Conservation (phyloP, 768 basidiomycete genomes). For the Thelephora aurantiotincta region DNA sequence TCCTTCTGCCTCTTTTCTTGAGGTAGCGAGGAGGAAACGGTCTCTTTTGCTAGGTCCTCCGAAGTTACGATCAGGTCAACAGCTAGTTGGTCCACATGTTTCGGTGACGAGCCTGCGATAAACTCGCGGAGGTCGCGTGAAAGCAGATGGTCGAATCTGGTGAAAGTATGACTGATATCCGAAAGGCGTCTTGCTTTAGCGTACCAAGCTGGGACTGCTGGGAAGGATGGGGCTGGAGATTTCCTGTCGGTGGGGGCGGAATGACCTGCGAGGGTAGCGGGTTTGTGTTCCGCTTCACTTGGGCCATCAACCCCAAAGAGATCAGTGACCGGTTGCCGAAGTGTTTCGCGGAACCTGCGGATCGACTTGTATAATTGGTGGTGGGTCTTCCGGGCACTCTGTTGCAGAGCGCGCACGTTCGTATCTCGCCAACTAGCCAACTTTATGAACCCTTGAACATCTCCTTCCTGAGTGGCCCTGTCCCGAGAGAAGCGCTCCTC, state of each 20-base stretch:
- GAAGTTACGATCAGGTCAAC: slow-evolving; percentile 49
- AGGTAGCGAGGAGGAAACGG: slow-evolving; percentile 26
- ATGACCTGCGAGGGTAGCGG: background rate
- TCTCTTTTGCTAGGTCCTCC: slow-evolving; percentile 35
- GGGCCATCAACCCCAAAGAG: slow-evolving; percentile 6
- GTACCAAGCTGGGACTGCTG: slow-evolving; percentile 4
- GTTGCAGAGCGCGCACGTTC: slow-evolving; percentile 86
- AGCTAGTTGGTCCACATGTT: slow-evolving; percentile 39
- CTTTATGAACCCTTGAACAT: slow-evolving; percentile 77
- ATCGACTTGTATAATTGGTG: slow-evolving; percentile 82
- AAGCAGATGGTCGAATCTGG: slow-evolving; percentile 33
- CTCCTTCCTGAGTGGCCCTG: slow-evolving; percentile 53
- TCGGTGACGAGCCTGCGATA: slow-evolving; percentile 25
- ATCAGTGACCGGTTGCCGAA: slow-evolving; percentile 55
- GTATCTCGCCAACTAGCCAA: slow-evolving; percentile 97
- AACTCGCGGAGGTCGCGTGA: slow-evolving; percentile 25
- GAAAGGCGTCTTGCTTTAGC: slow-evolving; percentile 24
- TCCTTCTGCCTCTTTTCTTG: slow-evolving; percentile 44
- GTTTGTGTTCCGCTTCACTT: background rate
- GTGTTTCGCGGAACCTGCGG: slow-evolving; percentile 80
- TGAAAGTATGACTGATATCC: slow-evolving; percentile 35
- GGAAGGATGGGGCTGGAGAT: background rate
- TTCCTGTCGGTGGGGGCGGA: background rate
- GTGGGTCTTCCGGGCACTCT: slow-evolving; percentile 84
- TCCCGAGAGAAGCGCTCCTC: slow-evolving; percentile 22